These are phyloP conservation scores for Exophiala viscosa DNA, from an alignment of 2,329 filamentous ascomycete species.

Conservation along the genomic window DNA sequence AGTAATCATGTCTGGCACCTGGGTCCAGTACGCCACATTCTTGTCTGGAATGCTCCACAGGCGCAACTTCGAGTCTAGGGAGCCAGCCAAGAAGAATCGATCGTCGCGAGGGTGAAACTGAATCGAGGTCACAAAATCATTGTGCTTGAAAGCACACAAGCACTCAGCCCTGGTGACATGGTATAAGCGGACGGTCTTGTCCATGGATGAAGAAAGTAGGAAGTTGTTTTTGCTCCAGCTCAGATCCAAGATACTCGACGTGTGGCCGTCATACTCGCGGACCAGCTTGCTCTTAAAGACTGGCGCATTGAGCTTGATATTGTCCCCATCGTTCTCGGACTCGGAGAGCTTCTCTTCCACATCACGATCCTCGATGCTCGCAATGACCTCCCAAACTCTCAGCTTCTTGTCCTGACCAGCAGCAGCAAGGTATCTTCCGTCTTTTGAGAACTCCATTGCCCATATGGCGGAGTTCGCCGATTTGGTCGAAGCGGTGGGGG, in stretches of 20 bases:
- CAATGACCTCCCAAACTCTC: conserved; percentile 83
- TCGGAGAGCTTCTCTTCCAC: conserved; percentile 69
- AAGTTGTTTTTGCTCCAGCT: conserved; percentile 99
- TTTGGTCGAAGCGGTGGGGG: conserved; percentile 27
- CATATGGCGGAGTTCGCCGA: conserved; percentile 67
- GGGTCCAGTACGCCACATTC: conserved; percentile 75
- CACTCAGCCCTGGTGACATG: conserved; percentile 82
- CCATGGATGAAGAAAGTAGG: conserved; percentile 91
- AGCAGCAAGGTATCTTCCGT: conserved; percentile 87
- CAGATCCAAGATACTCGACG: conserved; percentile 79
- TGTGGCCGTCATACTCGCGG: conserved; percentile 78
- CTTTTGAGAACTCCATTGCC: conserved; percentile 88
- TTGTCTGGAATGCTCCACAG: conserved; percentile 98
- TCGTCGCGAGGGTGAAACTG: conserved; percentile 93
- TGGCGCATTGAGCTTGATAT: conserved; percentile 74
- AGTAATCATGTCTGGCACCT: conserved; percentile 82
- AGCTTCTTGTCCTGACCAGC: conserved; percentile 84
- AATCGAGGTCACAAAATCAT: conserved; percentile 91
- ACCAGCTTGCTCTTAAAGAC: conserved; percentile 79
- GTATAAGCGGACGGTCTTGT: conserved; percentile 94
- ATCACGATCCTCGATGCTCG: conserved; percentile 72
- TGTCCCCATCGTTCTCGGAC: conserved; percentile 43
- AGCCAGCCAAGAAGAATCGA: conserved; percentile 92
- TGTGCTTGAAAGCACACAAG: conserved; percentile 89
- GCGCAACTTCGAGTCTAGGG: conserved; percentile 79